Evolutionary conservation across 768 basidiomycete genomes (phyloP).

Genomic region (Lactifluus rugatus): DNA sequence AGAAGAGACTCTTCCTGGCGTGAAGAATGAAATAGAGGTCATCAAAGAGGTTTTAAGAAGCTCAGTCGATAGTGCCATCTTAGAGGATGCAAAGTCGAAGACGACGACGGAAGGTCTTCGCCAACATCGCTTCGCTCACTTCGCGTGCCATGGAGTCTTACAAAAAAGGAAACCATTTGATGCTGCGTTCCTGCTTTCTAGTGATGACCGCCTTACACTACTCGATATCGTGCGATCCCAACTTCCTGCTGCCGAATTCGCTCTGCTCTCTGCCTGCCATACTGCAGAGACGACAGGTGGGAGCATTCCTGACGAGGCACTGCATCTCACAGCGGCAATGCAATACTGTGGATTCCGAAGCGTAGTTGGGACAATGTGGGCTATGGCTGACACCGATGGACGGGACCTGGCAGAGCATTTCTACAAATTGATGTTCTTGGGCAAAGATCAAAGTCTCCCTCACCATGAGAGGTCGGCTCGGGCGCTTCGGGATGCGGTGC

Average conservation of each 20-base stretch:
- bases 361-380: constrained; percentile 10
- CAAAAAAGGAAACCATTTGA: background rate
- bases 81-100: background rate
- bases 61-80: background rate
- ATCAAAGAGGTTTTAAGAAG: background rate
- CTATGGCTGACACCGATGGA: constrained; percentile 1
- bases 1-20: background rate
- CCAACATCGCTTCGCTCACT: background rate
- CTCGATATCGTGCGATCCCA: no score
- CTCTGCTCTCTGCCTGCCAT: constrained; percentile 6
- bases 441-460: background rate
- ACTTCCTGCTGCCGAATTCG: constrained; percentile 6
- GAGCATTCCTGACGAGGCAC: no score
- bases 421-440: background rate
- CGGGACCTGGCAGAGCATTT: background rate
- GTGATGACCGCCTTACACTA: background rate
- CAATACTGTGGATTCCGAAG: no score
- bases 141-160: constrained; percentile 5
- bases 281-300: background rate
- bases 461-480: background rate
- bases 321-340: no score
- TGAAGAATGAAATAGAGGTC: background rate
- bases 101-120: background rate
- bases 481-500: background rate
- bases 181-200: background rate